Base-by-base conservation (phyloP, 2,329 filamentous ascomycete genomes). In the Monilinia vaccinii-corymbosi region DNA sequence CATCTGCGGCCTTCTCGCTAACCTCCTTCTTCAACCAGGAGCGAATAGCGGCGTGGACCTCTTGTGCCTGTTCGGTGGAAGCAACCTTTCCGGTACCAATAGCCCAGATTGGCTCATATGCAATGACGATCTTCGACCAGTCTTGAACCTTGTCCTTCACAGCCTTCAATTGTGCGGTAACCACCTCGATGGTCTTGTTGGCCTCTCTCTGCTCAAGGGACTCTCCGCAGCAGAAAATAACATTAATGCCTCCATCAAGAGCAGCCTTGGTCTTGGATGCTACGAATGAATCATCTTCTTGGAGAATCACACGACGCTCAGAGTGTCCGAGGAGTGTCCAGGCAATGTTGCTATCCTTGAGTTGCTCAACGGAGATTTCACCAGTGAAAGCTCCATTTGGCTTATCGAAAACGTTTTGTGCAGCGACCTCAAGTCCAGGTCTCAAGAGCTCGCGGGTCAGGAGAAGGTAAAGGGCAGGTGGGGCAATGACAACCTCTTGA, bases 101-200 rank as follows among this genome's bases (percentile, higher is more conserved):
- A 74, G 85, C 91, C 93, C 94, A 99, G 81, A 99, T 95, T 72
- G 94, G 94, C 84, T 99, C 94, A 78, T 99, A 99, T 72, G 94
- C 94, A 71, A 99, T 83, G 74, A 99, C 94, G 66, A 99, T 84
- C 81, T 94, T 94, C 72, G 80, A 83, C 94, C 94, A 99, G 79
- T 96, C 89, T 70, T 84, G 79, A 73, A 90, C 79, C 79, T 88
- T 81, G 75, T 91, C 86, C 60, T 84, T 83, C 66, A 93, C 89
- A 66, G 91, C 91, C 65, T 85, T 82, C 70, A 99, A 84, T 81
- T 99, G 94, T 67, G 78, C 79, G 69, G 88, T 94, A 71, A 95
- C 88, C 65, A 94, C 87, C 55, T 89, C 84, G 72, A 95, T 87
- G 66, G 93, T 97, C 81, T 89, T 86, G 75, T 82, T 81, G 65